Evolutionary conservation across 139 green algal genomes (phyloP).

Genomic region (Deuterostichococcus epilithicus): DNA sequence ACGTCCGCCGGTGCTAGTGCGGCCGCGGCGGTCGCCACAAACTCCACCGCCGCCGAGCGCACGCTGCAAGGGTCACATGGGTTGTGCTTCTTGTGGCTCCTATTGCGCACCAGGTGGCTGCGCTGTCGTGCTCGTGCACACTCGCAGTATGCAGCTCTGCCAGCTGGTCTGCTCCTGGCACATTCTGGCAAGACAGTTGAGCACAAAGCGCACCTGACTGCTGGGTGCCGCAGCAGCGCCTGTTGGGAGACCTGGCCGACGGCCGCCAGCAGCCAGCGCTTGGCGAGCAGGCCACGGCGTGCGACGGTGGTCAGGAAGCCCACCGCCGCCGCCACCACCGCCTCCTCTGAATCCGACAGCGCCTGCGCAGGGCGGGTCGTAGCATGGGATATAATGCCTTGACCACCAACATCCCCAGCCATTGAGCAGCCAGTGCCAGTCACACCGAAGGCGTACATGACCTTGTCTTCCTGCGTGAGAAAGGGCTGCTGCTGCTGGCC

Average conservation of each 20-base stretch:
- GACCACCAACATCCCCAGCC: not conserved
- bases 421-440: not conserved
- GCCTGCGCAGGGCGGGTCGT: conserved; percentile 32
- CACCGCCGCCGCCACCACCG: conserved; percentile 63
- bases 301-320: conserved; percentile 54
- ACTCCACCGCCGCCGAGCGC: conserved; percentile 49
- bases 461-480: too few relatives aligned
- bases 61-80: too few relatives aligned
- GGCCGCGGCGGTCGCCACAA: conserved; percentile 57
- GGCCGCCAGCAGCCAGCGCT: conserved; percentile 45
- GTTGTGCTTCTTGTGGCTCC: too few relatives aligned
- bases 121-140: conserved; percentile 39
- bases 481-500: too few relatives aligned
- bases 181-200: not conserved
- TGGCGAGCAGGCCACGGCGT: conserved; percentile 17
- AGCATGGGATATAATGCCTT: not conserved
- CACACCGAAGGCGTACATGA: not conserved
- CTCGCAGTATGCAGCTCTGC: conserved; percentile 24
- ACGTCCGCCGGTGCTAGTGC: conserved; percentile 57
- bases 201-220: not conserved
- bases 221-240: not conserved
- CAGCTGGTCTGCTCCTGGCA: too few relatives aligned
- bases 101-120: not conserved
- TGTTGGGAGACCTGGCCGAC: conserved; percentile 19
- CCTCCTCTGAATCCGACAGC: conserved; percentile 52